These are phyloP conservation scores for Gossypium armourianum DNA, from an alignment of 441 rosid genomes.

Conservation along the genomic window DNA sequence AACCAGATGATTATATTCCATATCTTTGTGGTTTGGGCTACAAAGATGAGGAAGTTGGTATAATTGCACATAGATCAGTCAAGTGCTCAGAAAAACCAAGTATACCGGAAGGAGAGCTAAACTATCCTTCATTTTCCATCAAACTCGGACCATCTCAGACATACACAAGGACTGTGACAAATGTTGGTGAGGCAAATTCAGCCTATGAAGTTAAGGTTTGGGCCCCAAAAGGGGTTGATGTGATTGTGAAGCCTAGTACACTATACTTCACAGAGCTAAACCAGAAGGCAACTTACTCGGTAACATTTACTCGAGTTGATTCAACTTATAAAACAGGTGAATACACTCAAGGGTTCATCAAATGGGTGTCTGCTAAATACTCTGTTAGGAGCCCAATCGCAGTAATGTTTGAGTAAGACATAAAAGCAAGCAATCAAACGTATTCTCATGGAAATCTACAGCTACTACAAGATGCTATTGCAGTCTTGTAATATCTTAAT, in stretches of 20 bases:
- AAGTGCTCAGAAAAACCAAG: slow-evolving; percentile 21
- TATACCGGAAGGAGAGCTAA: slow-evolving; percentile 38
- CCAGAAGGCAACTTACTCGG: slow-evolving; percentile 30
- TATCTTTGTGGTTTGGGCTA: slow-evolving; percentile 42
- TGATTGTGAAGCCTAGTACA: slow-evolving; percentile 25
- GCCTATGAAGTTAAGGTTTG: slow-evolving; percentile 12
- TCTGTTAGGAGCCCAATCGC: slow-evolving; percentile 35
- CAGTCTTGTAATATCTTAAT: neutral
- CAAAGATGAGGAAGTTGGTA: slow-evolving; percentile 21
- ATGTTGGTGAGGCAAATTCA: slow-evolving; percentile 28
- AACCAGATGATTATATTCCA: slow-evolving; percentile 42
- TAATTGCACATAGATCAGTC: slow-evolving; percentile 20
- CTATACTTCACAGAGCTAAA: slow-evolving; percentile 24
- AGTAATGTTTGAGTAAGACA: slow-evolving; percentile 19
- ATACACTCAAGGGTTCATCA: slow-evolving; percentile 26
- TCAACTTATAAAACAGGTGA: slow-evolving; percentile 5
- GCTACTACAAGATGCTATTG: neutral
- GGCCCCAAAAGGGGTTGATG: slow-evolving; percentile 27
- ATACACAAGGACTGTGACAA: slow-evolving; percentile 38
- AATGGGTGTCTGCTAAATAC: slow-evolving; percentile 29
- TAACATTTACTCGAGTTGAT: slow-evolving; percentile 23
- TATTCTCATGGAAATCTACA: neutral
- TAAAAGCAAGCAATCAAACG: neutral
- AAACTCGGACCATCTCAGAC: slow-evolving; percentile 27
- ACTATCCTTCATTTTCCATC: slow-evolving; percentile 41